Evolutionary conservation across 352 stramenopile species (phyloP), one percentile per base, ranked within the genome.

Genomic region (Pythium biforme): DNA sequence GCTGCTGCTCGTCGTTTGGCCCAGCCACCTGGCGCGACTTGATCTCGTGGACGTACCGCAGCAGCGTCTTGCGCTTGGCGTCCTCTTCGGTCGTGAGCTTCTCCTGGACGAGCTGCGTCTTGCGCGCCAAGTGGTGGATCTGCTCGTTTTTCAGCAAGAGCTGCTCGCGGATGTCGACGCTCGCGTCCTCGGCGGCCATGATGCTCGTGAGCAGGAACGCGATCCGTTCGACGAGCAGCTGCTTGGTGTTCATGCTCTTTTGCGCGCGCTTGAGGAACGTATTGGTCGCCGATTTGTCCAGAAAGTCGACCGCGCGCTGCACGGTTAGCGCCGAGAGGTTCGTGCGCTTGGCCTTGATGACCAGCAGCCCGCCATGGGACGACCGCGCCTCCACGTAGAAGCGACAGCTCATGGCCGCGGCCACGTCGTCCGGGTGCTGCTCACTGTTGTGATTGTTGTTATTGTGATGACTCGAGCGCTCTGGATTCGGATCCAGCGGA

Each of bases 31-130:
- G 67, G 11, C 62, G 46, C 9, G 90, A 86, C 66, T 98, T 98
- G 34, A 98, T 90, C 55, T 96, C 89, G 49, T 98, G 90, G 10
- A 98, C 90, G 64, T 98, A 99, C 26, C 95, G 83, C 31, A 98
- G 68, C 37, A 99, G 75, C 17, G 94, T 98, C 48, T 97, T 90
- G 31, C 95, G 86, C 73, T 98, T 98, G 14, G 95, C 96, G 48
- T 99, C 96, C 72, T 98, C 95, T 67, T 98, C 95, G 12, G 67
- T 74, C 3, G 81, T 89, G 31, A 98, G 72, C 29, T 83, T 78
- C 47, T 96, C 86, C 56, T 98, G 90, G 53, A 96, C 72, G 54
- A 81, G 76, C 64, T 74, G 77, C 2, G 72, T 75, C 62, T 96
- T 95, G 19, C 83, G 72, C 1, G 75, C 57, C 29, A 96, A 64